Evolutionary conservation across 345 rosid genomes (phyloP), one percentile per base, ranked within the genome.

Genomic region (Anacardium occidentale): DNA sequence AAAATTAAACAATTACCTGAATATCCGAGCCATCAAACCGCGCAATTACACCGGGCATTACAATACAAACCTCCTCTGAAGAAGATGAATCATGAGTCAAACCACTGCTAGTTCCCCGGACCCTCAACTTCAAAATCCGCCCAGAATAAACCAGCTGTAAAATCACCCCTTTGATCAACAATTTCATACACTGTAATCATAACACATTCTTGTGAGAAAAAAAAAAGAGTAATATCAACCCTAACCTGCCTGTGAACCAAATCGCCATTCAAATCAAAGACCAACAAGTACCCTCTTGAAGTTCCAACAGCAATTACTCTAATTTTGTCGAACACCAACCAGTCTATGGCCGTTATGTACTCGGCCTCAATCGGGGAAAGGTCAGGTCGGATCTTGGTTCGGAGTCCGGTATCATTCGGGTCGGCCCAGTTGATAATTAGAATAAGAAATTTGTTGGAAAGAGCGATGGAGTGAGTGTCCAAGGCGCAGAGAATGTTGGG

Each of bases 351-450:
- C 5, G 88, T 83, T 57, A 91, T 83, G 68, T 54, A 76, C 73
- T 95, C 97, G 5, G 94, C 76, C 70, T 88, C 90, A 70, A 89
- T 91, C 0, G 99, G 96, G 70, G 94, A 92, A 25, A 92, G 75
- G 15, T 92, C 91, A 69, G 97, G 97, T 13, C 92, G 92, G 87
- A 95, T 91, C 88, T 89, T 92, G 79, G 89, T 62, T 14, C 87
- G 84, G n/a, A 82, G 85, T 25, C 77, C 84, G 2, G 26, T 2
- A 5, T 25, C 45, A 54, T 82, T 84, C 24, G 83, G 81, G 54
- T 88, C 91, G 73, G 87, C 85, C 98, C 99, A 92, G 21, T 83
- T 83, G 55, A 86, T 79, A 56, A 95, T 70, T 77, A 92, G 56
- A 22, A 92, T 76, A 57, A 86, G 65, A 71, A 40, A 79, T 17